phyloP scores from a whole-genome alignment of 208 protist genomes.

The Wallacemonas rigidus region DNA sequence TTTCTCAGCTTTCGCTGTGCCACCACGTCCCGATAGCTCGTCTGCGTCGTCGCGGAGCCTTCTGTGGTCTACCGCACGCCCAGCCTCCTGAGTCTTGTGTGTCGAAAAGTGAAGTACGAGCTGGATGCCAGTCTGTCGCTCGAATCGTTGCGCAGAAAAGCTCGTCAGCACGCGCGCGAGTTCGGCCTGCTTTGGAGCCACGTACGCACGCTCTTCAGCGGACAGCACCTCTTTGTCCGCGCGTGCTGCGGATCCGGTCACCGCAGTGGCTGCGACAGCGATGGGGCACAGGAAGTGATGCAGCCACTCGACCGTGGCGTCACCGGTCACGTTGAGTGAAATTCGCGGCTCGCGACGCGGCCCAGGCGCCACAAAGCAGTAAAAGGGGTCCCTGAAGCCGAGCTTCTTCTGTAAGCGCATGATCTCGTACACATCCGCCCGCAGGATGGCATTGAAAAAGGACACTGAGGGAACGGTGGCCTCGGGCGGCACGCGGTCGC shows the following conservation, averaged over 20 bases:
- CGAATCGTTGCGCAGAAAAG: slow-evolving; percentile 11
- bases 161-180: not conserved
- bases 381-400: not conserved
- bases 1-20: not conserved
- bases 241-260: not conserved
- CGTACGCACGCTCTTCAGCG: not conserved
- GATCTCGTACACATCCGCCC: not conserved
- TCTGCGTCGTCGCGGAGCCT: too few species aligned
- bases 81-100: not conserved
- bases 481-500: not conserved
- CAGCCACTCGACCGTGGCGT: slow-evolving; percentile 14
- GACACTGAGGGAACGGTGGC: slow-evolving; percentile 8
- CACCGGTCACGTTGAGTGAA: slow-evolving; percentile 8
- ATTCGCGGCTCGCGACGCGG: not conserved
- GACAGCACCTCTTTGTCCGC: not conserved
- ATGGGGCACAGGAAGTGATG: slow-evolving; percentile 5
- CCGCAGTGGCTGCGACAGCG: not conserved
- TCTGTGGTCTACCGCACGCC: too few species aligned
- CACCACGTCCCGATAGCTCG: not conserved
- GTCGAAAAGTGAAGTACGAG: slow-evolving; percentile 8
- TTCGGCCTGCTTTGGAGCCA: not conserved
- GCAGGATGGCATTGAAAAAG: slow-evolving; percentile 21
- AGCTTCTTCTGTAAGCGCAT: not conserved
- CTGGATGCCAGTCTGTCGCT: slow-evolving; percentile 11
- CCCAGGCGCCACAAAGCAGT: not conserved